Percentiles rank a stretch among this genome's conserved stretches.
These are phyloP conservation scores for Chaetomium olivaceum DNA, from an alignment of 2,329 filamentous ascomycete species.

Conservation along the genomic window DNA sequence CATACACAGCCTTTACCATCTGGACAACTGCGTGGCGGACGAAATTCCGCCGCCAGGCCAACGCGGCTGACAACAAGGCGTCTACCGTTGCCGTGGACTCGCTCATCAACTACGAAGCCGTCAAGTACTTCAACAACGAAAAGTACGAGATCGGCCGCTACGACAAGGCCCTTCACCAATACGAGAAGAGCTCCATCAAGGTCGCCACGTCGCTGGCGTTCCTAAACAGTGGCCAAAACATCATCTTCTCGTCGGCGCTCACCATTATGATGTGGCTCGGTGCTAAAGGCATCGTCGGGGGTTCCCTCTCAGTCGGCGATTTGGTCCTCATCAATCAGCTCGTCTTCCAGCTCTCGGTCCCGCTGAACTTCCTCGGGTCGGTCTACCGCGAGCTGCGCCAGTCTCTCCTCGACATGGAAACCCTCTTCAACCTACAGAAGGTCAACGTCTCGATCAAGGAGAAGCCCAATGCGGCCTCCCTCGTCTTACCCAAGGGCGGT, in stretches of 20 bases:
- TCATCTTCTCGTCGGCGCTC: constrained; percentile 92
- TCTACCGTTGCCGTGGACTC: constrained; percentile 96
- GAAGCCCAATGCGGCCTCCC: constrained; percentile 68
- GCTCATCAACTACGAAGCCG: constrained; percentile 97
- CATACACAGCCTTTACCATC: constrained; percentile 96
- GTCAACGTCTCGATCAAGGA: constrained; percentile 89
- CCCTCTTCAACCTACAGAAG: constrained; percentile 94
- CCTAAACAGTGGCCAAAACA: constrained; percentile 91
- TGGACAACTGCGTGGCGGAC: constrained; percentile 96
- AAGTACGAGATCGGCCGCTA: constrained; percentile 90
- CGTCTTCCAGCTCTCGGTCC: constrained; percentile 95
- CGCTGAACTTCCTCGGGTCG: constrained; percentile 95
- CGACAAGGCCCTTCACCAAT: constrained; percentile 79
- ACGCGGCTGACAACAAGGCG: constrained; percentile 92
- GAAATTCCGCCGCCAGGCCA: constrained; percentile 91
- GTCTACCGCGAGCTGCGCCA: constrained; percentile 95
- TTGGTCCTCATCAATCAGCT: constrained; percentile 99
- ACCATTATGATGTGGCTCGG: constrained; percentile 99
- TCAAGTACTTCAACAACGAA: constrained; percentile 99
- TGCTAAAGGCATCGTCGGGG: constrained; percentile 80
- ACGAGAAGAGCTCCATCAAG: constrained; percentile 95
- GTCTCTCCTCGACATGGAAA: constrained; percentile 97
- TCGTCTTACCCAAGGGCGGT: constrained; percentile 73
- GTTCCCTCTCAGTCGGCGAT: constrained; percentile 85
- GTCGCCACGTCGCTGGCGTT: constrained; percentile 91